Evolutionary conservation across 208 protist genomes (phyloP).

Genomic region (Trichomonas vaginalis): DNA sequence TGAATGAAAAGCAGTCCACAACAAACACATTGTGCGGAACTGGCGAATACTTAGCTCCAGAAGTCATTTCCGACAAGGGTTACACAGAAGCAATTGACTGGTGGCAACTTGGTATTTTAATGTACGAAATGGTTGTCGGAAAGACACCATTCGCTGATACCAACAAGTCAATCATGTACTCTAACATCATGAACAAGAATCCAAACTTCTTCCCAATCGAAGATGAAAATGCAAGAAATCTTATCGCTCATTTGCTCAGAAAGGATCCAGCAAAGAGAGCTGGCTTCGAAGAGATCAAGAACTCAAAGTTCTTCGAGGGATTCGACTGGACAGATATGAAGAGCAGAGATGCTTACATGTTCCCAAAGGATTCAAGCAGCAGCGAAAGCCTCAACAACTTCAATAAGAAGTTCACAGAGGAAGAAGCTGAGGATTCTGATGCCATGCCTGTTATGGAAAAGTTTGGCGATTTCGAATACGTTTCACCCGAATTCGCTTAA

Average conservation of each 20-base stretch:
- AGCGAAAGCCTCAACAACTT: not conserved
- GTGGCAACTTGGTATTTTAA: conserved; percentile 4
- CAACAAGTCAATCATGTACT: not conserved
- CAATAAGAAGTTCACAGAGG: not conserved
- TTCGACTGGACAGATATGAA: not conserved
- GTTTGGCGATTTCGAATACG: not conserved
- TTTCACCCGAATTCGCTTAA: not conserved
- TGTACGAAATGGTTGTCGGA: not conserved
- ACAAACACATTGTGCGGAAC: conserved; percentile 13
- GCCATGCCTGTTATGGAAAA: not conserved
- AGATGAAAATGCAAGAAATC: not conserved
- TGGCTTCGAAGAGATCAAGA: not conserved
- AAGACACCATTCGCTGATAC: not conserved
- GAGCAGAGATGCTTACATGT: not conserved
- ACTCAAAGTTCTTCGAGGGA: not conserved
- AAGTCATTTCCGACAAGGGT: not conserved
- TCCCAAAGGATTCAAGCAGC: not conserved
- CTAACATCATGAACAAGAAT: not conserved
- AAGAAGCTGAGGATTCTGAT: not conserved
- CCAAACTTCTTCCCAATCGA: not conserved
- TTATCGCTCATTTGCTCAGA: not conserved
- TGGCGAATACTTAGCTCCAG: not conserved
- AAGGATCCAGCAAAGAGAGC: not conserved
- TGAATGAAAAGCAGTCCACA: not conserved
- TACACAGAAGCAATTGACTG: not conserved